These are phyloP conservation scores for Pharus latifolius DNA, from an alignment of 176 grass and related monocot species.

Conservation along the genomic window DNA sequence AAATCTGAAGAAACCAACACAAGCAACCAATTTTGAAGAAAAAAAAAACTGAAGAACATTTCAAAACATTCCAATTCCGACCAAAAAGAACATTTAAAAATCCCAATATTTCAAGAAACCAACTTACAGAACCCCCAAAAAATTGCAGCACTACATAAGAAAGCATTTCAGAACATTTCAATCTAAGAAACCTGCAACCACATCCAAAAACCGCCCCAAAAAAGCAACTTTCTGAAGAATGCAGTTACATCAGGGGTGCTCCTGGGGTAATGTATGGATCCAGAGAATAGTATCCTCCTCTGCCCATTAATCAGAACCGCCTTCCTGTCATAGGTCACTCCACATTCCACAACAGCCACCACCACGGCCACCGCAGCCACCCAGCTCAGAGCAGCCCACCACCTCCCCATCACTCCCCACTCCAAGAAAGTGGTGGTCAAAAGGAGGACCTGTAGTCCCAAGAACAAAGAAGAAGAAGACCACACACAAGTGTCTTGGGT, in stretches of 20 bases:
- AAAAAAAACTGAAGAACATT: not conserved
- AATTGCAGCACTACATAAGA: not conserved
- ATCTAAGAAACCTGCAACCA: not conserved
- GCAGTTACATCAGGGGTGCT: conserved; percentile 78
- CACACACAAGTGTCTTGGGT: not conserved
- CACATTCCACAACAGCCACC: conserved; percentile 35
- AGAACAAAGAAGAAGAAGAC: conserved; percentile 8
- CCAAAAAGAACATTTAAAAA: no score
- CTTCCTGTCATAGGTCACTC: conserved; percentile 88
- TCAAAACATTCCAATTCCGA: not conserved
- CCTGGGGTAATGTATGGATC: conserved; percentile 97
- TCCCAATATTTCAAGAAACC: no score
- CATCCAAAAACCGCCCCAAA: not conserved
- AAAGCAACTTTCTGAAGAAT: conserved; percentile 12
- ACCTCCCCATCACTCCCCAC: conserved; percentile 16
- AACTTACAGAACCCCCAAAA: no score
- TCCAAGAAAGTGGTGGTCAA: not conserved
- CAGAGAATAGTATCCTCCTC: conserved; percentile 91
- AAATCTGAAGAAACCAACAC: not conserved
- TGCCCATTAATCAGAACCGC: conserved; percentile 71
- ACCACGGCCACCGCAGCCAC: conserved; percentile 7
- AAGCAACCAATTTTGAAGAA: not conserved
- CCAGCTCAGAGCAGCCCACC: conserved; percentile 30
- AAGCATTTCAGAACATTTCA: not conserved
- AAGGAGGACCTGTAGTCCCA: not conserved